A percentile compares a stretch with the other conserved stretches of the same genome.
These are phyloP conservation scores for Colletotrichum musicola DNA, from an alignment of 2,329 filamentous ascomycete genomes.

Conservation along the genomic window DNA sequence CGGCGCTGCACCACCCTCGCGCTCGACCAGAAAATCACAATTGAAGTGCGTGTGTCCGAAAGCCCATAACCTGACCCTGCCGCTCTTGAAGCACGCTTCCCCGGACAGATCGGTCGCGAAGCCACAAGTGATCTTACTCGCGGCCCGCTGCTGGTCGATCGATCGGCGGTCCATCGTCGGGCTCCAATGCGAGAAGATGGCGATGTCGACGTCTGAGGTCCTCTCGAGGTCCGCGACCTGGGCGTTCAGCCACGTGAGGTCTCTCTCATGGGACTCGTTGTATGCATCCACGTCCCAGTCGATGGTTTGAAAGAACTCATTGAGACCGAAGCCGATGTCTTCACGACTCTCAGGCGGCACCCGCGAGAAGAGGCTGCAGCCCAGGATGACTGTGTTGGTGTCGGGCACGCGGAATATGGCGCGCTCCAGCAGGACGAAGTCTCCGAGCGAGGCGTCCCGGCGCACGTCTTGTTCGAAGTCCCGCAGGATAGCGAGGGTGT, in stretches of 20 bases:
- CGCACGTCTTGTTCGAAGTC: slow-evolving; percentile 47
- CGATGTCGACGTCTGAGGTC: slow-evolving; percentile 43
- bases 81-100: slow-evolving; percentile 53
- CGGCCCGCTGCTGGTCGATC: slow-evolving; percentile 49
- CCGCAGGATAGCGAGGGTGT: slow-evolving; percentile 45
- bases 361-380: slow-evolving; percentile 61
- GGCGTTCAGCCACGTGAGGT: slow-evolving; percentile 59
- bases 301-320: slow-evolving; percentile 64
- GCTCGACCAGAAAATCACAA: slow-evolving; percentile 51
- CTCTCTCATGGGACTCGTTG: slow-evolving; percentile 51
- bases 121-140: slow-evolving; percentile 46
- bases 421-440: slow-evolving; percentile 56
- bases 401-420: slow-evolving; percentile 42
- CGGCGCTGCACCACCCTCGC: slow-evolving; percentile 22
- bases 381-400: slow-evolving; percentile 47
- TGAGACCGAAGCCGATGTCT: slow-evolving; percentile 57
- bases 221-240: slow-evolving; percentile 46
- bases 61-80: slow-evolving; percentile 56
- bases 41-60: slow-evolving; percentile 64
- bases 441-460: slow-evolving; percentile 46
- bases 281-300: slow-evolving; percentile 55
- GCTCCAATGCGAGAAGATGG: slow-evolving; percentile 59
- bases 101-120: slow-evolving; percentile 57
- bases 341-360: slow-evolving; percentile 53
- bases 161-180: slow-evolving; percentile 52